These are phyloP conservation scores for Globisporangium irregulare DNA, from an alignment of 352 stramenopile genomes.

Conservation along the genomic window DNA sequence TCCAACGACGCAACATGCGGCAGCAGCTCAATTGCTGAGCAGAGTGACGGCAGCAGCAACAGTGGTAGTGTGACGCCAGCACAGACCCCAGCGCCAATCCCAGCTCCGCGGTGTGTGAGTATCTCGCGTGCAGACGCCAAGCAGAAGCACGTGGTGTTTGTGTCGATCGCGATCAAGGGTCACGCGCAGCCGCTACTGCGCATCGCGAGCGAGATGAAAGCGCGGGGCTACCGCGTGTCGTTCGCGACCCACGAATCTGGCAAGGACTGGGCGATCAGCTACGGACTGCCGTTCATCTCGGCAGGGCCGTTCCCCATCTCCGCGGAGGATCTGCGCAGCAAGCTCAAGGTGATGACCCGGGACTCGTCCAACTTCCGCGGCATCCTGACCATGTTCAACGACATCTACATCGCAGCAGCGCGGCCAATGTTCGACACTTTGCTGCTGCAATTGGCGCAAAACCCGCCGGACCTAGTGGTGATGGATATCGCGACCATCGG, in stretches of 20 bases:
- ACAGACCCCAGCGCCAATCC: not conserved
- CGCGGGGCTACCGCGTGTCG: constrained; percentile 66
- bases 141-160: constrained; percentile 65
- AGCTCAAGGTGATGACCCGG: constrained; percentile 75
- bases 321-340: constrained; percentile 60
- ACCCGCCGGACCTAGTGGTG: constrained; percentile 65
- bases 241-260: constrained; percentile 85
- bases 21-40: not conserved
- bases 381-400: constrained; percentile 88
- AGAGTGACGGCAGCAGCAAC: not conserved
- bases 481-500: constrained; percentile 82
- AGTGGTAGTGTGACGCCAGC: not conserved
- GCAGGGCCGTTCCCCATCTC: constrained; percentile 74
- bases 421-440: constrained; percentile 79
- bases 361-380: constrained; percentile 82
- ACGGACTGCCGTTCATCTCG: constrained; percentile 64
- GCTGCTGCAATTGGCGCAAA: constrained; percentile 38
- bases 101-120: not conserved
- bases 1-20: not conserved
- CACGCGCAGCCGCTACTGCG: constrained; percentile 78
- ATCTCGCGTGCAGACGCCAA: constrained; percentile 17
- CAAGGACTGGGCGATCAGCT: constrained; percentile 60
- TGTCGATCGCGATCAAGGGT: constrained; percentile 80
- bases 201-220: constrained; percentile 70
- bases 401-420: constrained; percentile 78